Conservation (phyloP, 805 yeast species). For the Zygosaccharomyces lentus region DNA sequence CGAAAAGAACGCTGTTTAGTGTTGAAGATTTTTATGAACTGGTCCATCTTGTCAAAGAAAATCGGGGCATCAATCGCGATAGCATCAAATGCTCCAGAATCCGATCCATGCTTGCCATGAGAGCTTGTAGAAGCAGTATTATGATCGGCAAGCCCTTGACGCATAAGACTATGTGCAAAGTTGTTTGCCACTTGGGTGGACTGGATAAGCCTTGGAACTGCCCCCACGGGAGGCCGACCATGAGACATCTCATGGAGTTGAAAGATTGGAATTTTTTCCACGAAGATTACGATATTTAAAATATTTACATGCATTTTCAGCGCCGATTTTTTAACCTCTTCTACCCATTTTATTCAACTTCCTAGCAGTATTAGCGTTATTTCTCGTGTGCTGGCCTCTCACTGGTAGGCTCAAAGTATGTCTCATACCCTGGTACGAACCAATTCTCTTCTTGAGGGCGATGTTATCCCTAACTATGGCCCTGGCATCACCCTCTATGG, state of each 20-base stretch:
- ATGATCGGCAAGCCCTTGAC: slow-evolving; percentile 84
- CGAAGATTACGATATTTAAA: slow-evolving; percentile 39
- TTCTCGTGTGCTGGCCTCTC: slow-evolving; percentile 87
- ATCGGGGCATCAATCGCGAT: slow-evolving; percentile 40
- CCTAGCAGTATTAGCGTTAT: slow-evolving; percentile 86
- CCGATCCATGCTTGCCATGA: slow-evolving; percentile 82
- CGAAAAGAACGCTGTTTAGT: slow-evolving; percentile 65
- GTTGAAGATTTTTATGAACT: slow-evolving; percentile 68
- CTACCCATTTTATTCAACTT: slow-evolving; percentile 76
- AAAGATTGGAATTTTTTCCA: slow-evolving; percentile 43
- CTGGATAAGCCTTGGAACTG: slow-evolving; percentile 94
- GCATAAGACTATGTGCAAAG: slow-evolving; percentile 53
- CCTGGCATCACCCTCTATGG: slow-evolving; percentile 75
- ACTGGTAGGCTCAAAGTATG: slow-evolving; percentile 82
- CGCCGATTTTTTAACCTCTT: slow-evolving; percentile 35
- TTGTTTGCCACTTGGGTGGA: slow-evolving; percentile 62
- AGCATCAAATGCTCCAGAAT: slow-evolving; percentile 64
- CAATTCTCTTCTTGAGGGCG: slow-evolving; percentile 69
- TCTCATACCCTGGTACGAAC: slow-evolving; percentile 83
- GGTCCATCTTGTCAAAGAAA: slow-evolving; percentile 58
- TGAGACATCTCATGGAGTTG: slow-evolving; percentile 78
- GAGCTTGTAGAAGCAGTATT: slow-evolving; percentile 90
- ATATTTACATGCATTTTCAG: not conserved
- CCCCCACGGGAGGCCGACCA: slow-evolving; percentile 97
- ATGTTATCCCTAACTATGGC: slow-evolving; percentile 77